phyloP scores from a whole-genome alignment of 192 early-diverging fungal species.

The Podila verticillata region DNA sequence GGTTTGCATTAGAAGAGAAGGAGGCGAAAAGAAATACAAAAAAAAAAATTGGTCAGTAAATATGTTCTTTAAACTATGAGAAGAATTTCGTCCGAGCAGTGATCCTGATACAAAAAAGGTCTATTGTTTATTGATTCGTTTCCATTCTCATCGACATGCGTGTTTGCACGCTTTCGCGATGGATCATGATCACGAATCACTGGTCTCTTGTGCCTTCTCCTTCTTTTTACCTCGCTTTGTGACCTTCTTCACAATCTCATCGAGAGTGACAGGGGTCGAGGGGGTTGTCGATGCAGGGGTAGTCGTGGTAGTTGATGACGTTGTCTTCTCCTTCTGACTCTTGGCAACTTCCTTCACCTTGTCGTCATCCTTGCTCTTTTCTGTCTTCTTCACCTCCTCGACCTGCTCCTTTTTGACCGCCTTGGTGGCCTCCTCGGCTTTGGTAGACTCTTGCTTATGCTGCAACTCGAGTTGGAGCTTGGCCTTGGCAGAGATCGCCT shows the following conservation, averaged over 20 bases:
- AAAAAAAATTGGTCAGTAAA: background rate
- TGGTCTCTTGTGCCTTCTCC: too few species aligned
- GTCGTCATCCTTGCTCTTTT: background rate
- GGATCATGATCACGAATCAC: too few species aligned
- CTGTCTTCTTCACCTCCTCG: background rate
- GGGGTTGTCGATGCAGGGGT: background rate
- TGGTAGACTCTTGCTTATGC: too few species aligned
- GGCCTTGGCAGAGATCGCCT: conserved; percentile 6
- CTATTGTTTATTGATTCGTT: too few species aligned
- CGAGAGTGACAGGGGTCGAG: background rate
- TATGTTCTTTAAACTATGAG: too few species aligned
- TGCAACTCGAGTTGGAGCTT: background rate
- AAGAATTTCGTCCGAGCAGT: too few species aligned
- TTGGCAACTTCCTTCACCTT: background rate
- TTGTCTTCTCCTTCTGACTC: background rate
- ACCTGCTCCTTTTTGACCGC: background rate
- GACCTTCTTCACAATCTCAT: background rate
- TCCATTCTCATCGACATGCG: too few species aligned
- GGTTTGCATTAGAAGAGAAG: background rate
- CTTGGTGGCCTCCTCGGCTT: conserved; percentile 6
- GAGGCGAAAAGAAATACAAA: background rate
- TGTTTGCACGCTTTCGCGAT: too few species aligned
- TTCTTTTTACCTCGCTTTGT: conserved; percentile 3
- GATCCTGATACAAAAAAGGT: too few species aligned
- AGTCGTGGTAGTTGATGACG: background rate